A percentile compares a stretch with the other conserved stretches of the same genome.
Evolutionary conservation across 164 flowering plant genomes (phyloP).

Genomic region (Vitis rotundifolia): DNA sequence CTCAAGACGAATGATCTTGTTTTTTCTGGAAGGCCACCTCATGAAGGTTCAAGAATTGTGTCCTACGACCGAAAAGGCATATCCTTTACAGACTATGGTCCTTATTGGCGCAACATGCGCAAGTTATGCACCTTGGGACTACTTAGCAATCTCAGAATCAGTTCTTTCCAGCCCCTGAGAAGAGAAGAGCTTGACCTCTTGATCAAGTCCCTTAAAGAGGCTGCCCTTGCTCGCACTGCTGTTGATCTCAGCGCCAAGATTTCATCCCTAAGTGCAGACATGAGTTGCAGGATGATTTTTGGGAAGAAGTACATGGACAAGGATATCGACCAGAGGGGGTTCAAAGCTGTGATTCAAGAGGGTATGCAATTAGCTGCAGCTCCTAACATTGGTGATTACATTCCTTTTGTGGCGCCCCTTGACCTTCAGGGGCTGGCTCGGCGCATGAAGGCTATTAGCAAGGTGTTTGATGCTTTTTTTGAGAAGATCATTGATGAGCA

Average conservation of each 20-base stretch:
- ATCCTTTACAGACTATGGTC: constrained; percentile 12
- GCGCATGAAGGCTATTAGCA: too few relatives aligned
- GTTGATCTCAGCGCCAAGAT: constrained; percentile 23
- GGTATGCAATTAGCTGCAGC: constrained; percentile 29
- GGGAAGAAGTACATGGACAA: background rate
- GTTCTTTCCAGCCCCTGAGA: constrained; percentile 19
- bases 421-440: constrained; percentile 16
- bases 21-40: constrained; percentile 21
- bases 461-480: too few relatives aligned
- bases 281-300: constrained; percentile 12
- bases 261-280: constrained; percentile 6
- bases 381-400: constrained; percentile 47
- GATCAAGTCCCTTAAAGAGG: constrained; percentile 7
- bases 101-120: constrained; percentile 29
- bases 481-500: too few relatives aligned
- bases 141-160: constrained; percentile 19
- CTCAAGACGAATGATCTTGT: constrained; percentile 25
- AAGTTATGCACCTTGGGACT: constrained; percentile 26
- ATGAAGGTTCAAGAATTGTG: constrained; percentile 6
- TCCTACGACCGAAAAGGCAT: constrained; percentile 10
- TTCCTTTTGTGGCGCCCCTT: constrained; percentile 31
- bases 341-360: constrained; percentile 47
- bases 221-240: background rate
- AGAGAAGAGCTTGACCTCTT: constrained; percentile 20
- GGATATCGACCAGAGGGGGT: constrained; percentile 28